Evolutionary conservation across 352 stramenopile species (phyloP).

Genomic region (Globisporangium sylvaticum): DNA sequence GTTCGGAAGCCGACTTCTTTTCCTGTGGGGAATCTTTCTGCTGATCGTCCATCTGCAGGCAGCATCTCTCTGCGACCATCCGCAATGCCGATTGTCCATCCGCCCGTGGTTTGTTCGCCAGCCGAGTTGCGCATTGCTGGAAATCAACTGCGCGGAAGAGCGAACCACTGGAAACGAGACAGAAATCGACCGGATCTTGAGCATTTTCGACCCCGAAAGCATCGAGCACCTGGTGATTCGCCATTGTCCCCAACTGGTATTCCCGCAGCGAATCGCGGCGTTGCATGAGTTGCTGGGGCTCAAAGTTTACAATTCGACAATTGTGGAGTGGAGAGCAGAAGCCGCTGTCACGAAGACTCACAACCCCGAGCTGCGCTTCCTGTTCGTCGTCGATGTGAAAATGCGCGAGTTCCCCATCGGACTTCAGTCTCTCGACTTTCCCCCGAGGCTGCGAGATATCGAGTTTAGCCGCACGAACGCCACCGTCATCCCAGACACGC

Average conservation of each 20-base stretch:
- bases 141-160: conserved; percentile 22
- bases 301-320: conserved; percentile 31
- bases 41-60: conserved; percentile 18
- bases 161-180: conserved; percentile 4
- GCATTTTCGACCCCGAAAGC: conserved; percentile 10
- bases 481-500: conserved; percentile 6
- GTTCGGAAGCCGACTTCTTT: conserved; percentile 12
- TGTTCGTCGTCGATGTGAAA: conserved; percentile 14
- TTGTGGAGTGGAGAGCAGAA: conserved; percentile 16
- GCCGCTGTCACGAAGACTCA: conserved; percentile 8
- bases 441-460: conserved; percentile 4
- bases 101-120: conserved; percentile 20
- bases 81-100: conserved; percentile 22
- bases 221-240: conserved; percentile 25
- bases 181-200: conserved; percentile 18
- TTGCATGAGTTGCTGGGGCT: conserved; percentile 21
- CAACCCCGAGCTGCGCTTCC: conserved; percentile 13
- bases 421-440: conserved; percentile 7
- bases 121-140: conserved; percentile 25
- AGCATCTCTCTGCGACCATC: background rate
- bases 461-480: conserved; percentile 13
- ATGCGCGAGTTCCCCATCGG: conserved; percentile 14
- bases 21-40: conserved; percentile 20
- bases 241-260: conserved; percentile 19
- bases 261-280: conserved; percentile 16